Evolutionary conservation across 2,329 filamentous ascomycete species (phyloP).

Genomic region (Fusarium stilboides): DNA sequence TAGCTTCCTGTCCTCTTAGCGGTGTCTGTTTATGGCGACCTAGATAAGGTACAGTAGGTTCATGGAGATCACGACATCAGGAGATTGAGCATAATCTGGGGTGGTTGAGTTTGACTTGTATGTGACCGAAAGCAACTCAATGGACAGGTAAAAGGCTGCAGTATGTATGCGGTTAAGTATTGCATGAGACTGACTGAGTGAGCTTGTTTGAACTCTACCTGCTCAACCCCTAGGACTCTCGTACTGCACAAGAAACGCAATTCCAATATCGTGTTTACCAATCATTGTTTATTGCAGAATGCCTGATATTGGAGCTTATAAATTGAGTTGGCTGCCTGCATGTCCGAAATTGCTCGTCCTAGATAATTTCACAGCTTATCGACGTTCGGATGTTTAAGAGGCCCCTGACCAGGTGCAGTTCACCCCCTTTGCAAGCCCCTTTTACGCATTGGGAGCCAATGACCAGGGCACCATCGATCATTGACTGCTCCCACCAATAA

Average conservation of each 20-base stretch:
- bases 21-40: constrained; percentile 11
- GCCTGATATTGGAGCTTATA: constrained; percentile 20
- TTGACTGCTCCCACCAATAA: constrained; percentile 40
- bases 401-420: constrained; percentile 25
- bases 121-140: neutral
- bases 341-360: constrained; percentile 45
- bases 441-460: constrained; percentile 18
- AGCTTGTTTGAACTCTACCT: neutral
- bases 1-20: constrained; percentile 8
- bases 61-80: constrained; percentile 23
- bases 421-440: constrained; percentile 35
- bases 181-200: no score
- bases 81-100: constrained; percentile 1
- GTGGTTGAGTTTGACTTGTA: constrained; percentile 12
- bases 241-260: no score
- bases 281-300: neutral
- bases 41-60: neutral
- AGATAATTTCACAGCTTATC: constrained; percentile 42
- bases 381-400: constrained; percentile 30
- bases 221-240: no score
- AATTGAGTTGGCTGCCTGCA: constrained; percentile 31
- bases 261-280: neutral
- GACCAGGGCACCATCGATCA: constrained; percentile 37
- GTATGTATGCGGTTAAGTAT: neutral
- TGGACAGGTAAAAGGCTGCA: neutral